These are phyloP conservation scores for Rhodotorula diobovata DNA, from an alignment of 768 basidiomycete species.

Conservation along the genomic window DNA sequence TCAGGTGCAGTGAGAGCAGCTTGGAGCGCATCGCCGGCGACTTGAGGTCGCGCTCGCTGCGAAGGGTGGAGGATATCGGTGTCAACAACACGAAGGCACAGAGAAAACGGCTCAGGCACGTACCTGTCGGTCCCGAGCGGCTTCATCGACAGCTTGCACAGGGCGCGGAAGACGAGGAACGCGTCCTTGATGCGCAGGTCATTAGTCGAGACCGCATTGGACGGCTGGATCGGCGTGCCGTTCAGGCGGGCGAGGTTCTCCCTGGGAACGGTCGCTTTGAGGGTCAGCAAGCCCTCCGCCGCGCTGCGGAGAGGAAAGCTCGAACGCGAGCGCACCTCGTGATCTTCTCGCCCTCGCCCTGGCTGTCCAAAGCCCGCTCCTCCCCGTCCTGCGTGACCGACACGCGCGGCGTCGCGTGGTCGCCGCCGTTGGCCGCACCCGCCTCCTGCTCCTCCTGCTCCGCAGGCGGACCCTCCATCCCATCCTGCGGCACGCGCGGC, in stretches of 20 bases:
- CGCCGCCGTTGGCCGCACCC: neutral
- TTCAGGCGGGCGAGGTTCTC: conserved; percentile 30
- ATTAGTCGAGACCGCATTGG: conserved; percentile 50
- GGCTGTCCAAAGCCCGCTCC: neutral
- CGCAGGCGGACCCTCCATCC: neutral
- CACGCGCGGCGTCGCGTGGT: neutral
- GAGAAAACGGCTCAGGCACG: conserved; percentile 32
- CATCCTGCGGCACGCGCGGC: conserved; percentile 1
- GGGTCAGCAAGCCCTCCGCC: accelerated
- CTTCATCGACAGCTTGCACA: conserved; percentile 98
- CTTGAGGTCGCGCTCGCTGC: conserved; percentile 81
- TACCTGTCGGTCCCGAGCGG: conserved; percentile 84
- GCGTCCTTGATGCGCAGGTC: conserved; percentile 96
- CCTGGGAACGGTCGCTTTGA: neutral
- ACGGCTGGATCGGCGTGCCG: conserved; percentile 5
- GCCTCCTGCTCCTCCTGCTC: neutral
- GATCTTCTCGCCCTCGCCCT: conserved; percentile 25
- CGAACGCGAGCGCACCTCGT: conserved; percentile 26
- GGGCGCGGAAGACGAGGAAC: conserved; percentile 90
- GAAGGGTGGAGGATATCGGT: conserved; percentile 44
- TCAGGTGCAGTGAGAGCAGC: conserved; percentile 84
- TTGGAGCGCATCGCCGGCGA: conserved; percentile 98
- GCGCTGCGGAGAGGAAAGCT: neutral
- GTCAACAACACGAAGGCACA: conserved; percentile 17
- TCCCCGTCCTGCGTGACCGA: conserved; percentile 6